Conservation (phyloP, 2,329 filamentous ascomycete species). For the Penicillium sp. region DNA sequence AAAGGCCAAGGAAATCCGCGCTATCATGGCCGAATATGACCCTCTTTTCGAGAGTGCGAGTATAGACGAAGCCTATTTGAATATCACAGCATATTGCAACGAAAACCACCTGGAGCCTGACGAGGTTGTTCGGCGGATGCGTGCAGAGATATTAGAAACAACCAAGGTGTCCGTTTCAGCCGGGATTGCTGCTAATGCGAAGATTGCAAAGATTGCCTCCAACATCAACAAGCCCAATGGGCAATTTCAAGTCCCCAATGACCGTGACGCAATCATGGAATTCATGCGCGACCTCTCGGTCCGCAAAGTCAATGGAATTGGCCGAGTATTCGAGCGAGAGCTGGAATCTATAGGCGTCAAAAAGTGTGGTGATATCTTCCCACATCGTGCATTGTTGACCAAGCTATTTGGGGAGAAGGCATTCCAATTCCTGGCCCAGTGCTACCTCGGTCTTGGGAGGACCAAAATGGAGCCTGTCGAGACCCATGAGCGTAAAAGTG, state of each 20-base stretch:
- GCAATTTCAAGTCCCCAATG: conserved; percentile 66
- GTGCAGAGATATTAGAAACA: conserved; percentile 63
- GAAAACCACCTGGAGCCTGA: conserved; percentile 60
- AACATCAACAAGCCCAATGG: conserved; percentile 96
- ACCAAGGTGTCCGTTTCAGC: conserved; percentile 84
- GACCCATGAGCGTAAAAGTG: conserved; percentile 82
- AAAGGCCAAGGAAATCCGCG: conserved; percentile 79
- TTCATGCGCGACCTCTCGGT: conserved; percentile 81
- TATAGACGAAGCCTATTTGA: conserved; percentile 92
- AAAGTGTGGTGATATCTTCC: conserved; percentile 79
- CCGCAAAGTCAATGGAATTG: conserved; percentile 90
- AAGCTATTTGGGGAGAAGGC: conserved; percentile 86
- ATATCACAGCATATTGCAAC: conserved; percentile 77
- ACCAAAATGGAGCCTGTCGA: conserved; percentile 79
- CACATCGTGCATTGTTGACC: conserved; percentile 61
- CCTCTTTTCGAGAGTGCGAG: conserved; percentile 84
- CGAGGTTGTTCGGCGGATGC: conserved; percentile 67
- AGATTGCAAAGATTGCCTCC: conserved; percentile 87
- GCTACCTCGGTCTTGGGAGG: conserved; percentile 75
- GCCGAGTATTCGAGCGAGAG: conserved; percentile 84
- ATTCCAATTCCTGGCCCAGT: conserved; percentile 73
- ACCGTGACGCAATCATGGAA: conserved; percentile 64
- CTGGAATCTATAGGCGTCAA: conserved; percentile 77
- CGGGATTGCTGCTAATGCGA: conserved; percentile 86
- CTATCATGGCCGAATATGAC: conserved; percentile 78